A percentile compares a stretch with the other conserved stretches of the same genome.
Evolutionary conservation across 306 rosid species (phyloP).

Genomic region (Pyrus pyrifolia): DNA sequence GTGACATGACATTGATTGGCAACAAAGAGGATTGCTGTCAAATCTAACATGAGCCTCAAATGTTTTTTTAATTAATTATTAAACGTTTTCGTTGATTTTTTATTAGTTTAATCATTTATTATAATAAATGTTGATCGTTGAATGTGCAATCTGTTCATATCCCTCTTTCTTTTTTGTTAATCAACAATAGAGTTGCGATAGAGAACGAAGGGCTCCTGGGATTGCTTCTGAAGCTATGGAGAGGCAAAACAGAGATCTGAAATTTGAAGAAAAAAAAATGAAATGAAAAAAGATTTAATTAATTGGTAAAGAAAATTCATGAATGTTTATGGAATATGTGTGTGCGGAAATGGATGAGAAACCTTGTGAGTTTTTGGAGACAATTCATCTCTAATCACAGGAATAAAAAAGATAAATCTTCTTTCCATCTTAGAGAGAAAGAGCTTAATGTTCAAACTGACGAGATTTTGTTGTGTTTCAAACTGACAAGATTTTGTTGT

Average conservation of each 20-base stretch:
- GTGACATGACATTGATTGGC: too few species aligned
- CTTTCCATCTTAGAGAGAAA: background rate
- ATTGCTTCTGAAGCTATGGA: conserved; percentile 29
- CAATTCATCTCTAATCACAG: conserved; percentile 40
- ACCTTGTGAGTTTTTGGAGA: conserved; percentile 51
- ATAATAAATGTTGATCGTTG: too few species aligned
- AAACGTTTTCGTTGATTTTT: too few species aligned
- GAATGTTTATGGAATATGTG: background rate
- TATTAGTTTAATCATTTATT: too few species aligned
- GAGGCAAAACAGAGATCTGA: conserved; percentile 52
- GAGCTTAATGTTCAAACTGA: background rate
- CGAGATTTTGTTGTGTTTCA: background rate
- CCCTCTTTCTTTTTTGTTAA: too few species aligned
- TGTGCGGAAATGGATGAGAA: background rate
- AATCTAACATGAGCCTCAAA: too few species aligned
- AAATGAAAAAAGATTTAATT: background rate
- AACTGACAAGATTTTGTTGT: background rate
- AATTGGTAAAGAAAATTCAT: background rate
- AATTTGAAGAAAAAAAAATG: background rate
- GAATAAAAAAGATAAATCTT: background rate
- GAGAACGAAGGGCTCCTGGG: conserved; percentile 26
- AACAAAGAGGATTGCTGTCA: too few species aligned
- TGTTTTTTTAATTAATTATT: too few species aligned
- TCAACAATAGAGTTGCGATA: conserved; percentile 5
- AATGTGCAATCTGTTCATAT: too few species aligned